Percentiles rank a stretch among this genome's conserved stretches.
phyloP scores from a whole-genome alignment of 2,329 filamentous ascomycete species.

The Apiospora rasikravindrae region DNA sequence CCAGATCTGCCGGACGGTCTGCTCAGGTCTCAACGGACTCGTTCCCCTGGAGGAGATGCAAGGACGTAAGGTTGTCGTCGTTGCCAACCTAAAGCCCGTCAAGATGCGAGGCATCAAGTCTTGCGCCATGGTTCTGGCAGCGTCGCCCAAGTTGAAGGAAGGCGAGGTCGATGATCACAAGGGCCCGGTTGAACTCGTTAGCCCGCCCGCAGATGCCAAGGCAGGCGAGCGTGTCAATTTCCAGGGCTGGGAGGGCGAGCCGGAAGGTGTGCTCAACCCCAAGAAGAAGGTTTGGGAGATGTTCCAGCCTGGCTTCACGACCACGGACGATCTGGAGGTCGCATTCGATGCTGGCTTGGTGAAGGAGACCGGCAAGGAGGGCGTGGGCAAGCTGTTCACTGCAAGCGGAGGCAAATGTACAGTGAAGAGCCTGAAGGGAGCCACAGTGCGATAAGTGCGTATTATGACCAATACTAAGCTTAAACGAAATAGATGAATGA shows the following conservation, averaged over 20 bases:
- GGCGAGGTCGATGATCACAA: slow-evolving; percentile 86
- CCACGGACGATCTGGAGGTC: slow-evolving; percentile 79
- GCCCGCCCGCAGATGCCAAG: slow-evolving; percentile 76
- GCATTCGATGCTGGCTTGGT: slow-evolving; percentile 83
- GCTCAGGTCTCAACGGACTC: slow-evolving; percentile 93
- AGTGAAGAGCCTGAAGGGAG: slow-evolving; percentile 80
- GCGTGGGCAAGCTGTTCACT: slow-evolving; percentile 72
- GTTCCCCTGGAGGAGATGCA: slow-evolving; percentile 97
- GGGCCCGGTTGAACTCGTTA: slow-evolving; percentile 90
- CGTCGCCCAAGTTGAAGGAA: slow-evolving; percentile 81
- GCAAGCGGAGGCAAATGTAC: slow-evolving; percentile 80
- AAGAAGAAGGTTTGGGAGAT: slow-evolving; percentile 99
- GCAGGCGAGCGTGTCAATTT: slow-evolving; percentile 92
- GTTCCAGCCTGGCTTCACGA: slow-evolving; percentile 95
- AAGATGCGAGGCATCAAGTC: slow-evolving; percentile 92
- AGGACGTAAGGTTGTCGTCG: slow-evolving; percentile 89
- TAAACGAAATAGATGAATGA: neutral
- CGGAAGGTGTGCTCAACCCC: slow-evolving; percentile 91
- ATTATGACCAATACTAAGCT: neutral
- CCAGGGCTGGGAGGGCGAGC: slow-evolving; percentile 91
- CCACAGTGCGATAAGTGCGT: slow-evolving; percentile 73
- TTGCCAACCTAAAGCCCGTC: slow-evolving; percentile 98
- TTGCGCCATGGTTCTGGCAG: slow-evolving; percentile 87
- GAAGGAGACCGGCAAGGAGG: slow-evolving; percentile 76
- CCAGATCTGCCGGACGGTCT: slow-evolving; percentile 91